Percentiles rank a stretch among this genome's conserved stretches.
phyloP scores from a whole-genome alignment of 2,329 filamentous ascomycete species.

The Pezicula neosporulosa region DNA sequence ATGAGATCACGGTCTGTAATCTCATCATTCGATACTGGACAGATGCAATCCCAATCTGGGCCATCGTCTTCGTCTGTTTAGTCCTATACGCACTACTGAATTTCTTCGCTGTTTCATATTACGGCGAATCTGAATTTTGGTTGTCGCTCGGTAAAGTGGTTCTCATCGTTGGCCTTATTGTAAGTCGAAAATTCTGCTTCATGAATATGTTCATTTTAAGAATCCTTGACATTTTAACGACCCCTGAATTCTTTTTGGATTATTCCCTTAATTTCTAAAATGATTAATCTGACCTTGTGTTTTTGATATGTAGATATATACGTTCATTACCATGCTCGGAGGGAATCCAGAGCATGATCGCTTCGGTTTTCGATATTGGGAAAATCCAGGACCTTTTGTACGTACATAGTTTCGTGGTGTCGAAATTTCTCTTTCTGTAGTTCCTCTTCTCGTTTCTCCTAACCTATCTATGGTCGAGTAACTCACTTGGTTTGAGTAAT shows the following conservation, averaged over 20 bases:
- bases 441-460: too few species aligned
- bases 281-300: too few species aligned
- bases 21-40: slow-evolving; percentile 63
- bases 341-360: slow-evolving; percentile 54
- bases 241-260: too few species aligned
- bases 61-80: slow-evolving; percentile 47
- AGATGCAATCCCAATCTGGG: slow-evolving; percentile 57
- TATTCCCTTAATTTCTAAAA: too few species aligned
- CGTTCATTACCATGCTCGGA: slow-evolving; percentile 61
- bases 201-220: too few species aligned
- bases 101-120: slow-evolving; percentile 70
- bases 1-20: slow-evolving; percentile 64
- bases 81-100: slow-evolving; percentile 52
- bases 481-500: too few species aligned
- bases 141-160: slow-evolving; percentile 65
- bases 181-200: too few species aligned
- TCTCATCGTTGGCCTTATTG: slow-evolving; percentile 51
- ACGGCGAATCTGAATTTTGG: slow-evolving; percentile 71
- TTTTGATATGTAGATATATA: slow-evolving; percentile 35
- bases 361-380: slow-evolving; percentile 52
- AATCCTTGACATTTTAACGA: too few species aligned
- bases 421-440: too few species aligned
- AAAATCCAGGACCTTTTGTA: slow-evolving; percentile 42
- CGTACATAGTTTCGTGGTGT: too few species aligned
- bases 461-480: too few species aligned